phyloP scores from a whole-genome alignment of 345 rosid genomes.

The Moricandia moricandioides region DNA sequence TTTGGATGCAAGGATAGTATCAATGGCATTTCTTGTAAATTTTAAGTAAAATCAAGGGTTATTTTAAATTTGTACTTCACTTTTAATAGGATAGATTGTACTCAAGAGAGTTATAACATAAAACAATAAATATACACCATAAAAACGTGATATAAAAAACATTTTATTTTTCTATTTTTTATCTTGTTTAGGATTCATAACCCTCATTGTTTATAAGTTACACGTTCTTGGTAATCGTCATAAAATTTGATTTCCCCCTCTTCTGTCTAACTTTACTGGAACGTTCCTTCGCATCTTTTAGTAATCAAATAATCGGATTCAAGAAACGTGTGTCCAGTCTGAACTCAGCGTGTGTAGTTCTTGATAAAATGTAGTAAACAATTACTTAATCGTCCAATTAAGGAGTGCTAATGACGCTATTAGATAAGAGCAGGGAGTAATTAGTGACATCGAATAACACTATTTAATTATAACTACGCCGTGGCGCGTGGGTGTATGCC shows the following conservation, averaged over 20 bases:
- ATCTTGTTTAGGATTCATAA: not conserved
- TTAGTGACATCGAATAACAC: slow-evolving; percentile 16
- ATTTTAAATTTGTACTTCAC: too few species aligned
- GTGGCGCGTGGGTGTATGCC: slow-evolving; percentile 34
- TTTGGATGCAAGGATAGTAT: too few species aligned
- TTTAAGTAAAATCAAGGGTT: too few species aligned
- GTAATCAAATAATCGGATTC: not conserved
- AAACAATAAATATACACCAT: too few species aligned
- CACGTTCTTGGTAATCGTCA: not conserved
- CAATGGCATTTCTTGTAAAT: too few species aligned
- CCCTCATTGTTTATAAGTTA: not conserved
- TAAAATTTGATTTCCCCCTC: not conserved
- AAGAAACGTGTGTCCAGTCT: slow-evolving; percentile 12
- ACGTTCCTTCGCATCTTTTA: slow-evolving; percentile 2
- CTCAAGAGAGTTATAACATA: too few species aligned
- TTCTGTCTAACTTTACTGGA: not conserved
- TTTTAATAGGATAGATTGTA: too few species aligned
- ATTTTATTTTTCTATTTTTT: too few species aligned
- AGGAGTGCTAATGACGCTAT: slow-evolving; percentile 13
- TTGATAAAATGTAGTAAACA: slow-evolving; percentile 11
- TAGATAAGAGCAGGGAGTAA: slow-evolving; percentile 32
- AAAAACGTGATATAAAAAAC: too few species aligned
- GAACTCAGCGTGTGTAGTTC: slow-evolving; percentile 4
- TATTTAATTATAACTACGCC: slow-evolving; percentile 11
- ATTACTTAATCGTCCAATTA: slow-evolving; percentile 26